Evolutionary conservation across 495 filamentous ascomycete genomes (phyloP).

Genomic region (Tuber indicum): DNA sequence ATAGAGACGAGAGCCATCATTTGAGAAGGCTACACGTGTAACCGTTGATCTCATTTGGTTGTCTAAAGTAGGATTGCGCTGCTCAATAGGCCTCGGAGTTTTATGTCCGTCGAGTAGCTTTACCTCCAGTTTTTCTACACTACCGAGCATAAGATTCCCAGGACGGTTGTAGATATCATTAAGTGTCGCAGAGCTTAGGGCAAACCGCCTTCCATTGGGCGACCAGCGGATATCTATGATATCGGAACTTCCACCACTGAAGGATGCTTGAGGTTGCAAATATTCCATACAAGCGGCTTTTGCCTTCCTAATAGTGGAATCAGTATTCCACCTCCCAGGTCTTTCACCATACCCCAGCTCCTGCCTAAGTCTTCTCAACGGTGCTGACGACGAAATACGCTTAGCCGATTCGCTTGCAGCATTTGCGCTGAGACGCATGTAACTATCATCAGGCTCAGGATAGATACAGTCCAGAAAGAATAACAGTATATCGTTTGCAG

Average conservation of each 20-base stretch:
- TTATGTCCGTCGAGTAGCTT: slow-evolving; percentile 34
- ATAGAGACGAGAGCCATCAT: slow-evolving; percentile 53
- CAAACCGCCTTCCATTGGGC: slow-evolving; percentile 23
- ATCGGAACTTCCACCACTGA: slow-evolving; percentile 33
- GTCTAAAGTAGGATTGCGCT: slow-evolving; percentile 4
- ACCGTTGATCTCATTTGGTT: slow-evolving; percentile 29
- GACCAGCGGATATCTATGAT: slow-evolving; percentile 37
- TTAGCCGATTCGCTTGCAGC: slow-evolving; percentile 16
- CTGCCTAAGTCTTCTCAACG: neutral
- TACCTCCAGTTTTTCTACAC: slow-evolving; percentile 13
- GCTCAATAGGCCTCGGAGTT: neutral
- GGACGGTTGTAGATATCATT: slow-evolving; percentile 36
- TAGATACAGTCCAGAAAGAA: neutral
- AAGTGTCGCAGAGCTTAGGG: neutral
- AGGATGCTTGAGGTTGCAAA: slow-evolving; percentile 25
- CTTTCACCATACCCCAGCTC: slow-evolving; percentile 6
- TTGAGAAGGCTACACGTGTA: slow-evolving; percentile 25
- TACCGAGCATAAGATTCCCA: slow-evolving; percentile 39
- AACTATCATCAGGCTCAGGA: slow-evolving; percentile 7
- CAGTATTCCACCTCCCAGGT: no score
- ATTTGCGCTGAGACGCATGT: neutral
- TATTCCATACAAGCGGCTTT: neutral
- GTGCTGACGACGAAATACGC: slow-evolving; percentile 3
- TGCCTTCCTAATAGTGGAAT: neutral
- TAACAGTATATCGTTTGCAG: neutral